Conservation (phyloP, 2,329 filamentous ascomycete species). For the Conoideocrella luteorostrata region DNA sequence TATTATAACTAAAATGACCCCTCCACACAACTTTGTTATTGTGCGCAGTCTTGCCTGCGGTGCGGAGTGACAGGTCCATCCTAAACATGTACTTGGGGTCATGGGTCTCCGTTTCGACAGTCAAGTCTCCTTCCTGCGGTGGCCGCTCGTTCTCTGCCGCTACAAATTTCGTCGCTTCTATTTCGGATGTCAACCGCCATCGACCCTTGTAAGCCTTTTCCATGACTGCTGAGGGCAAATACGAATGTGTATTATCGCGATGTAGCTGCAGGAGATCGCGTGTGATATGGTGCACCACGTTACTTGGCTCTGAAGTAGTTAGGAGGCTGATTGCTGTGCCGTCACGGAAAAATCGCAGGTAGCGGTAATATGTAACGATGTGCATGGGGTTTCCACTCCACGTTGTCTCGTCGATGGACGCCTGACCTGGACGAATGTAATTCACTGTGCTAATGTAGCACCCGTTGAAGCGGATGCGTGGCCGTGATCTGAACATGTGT, state of each 20-base stretch:
- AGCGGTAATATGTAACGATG: slow-evolving; percentile 97
- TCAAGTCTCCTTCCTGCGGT: slow-evolving; percentile 57
- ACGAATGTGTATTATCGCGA: slow-evolving; percentile 22
- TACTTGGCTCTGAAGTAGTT: slow-evolving; percentile 73
- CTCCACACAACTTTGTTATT: slow-evolving; percentile 89
- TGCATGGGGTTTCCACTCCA: slow-evolving; percentile 75
- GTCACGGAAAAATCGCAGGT: slow-evolving; percentile 90
- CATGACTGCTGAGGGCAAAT: slow-evolving; percentile 49
- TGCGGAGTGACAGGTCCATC: slow-evolving; percentile 68
- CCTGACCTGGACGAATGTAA: slow-evolving; percentile 78
- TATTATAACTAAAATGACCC: slow-evolving; percentile 87
- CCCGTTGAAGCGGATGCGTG: slow-evolving; percentile 87
- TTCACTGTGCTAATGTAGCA: slow-evolving; percentile 97
- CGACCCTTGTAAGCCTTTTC: slow-evolving; percentile 57
- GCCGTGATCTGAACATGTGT: slow-evolving; percentile 72
- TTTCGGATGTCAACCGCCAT: slow-evolving; percentile 40
- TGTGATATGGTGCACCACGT: slow-evolving; percentile 79
- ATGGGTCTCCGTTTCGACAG: slow-evolving; percentile 82
- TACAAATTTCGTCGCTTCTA: not conserved
- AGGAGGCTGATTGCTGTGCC: slow-evolving; percentile 76
- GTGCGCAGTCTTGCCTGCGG: slow-evolving; percentile 54
- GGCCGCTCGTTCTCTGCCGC: slow-evolving; percentile 9
- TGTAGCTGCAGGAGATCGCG: slow-evolving; percentile 57
- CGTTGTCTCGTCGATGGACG: slow-evolving; percentile 61
- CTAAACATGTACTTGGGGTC: slow-evolving; percentile 74